phyloP scores from a whole-genome alignment of 2,329 filamentous ascomycete genomes.

The Fusarium bulbicola region DNA sequence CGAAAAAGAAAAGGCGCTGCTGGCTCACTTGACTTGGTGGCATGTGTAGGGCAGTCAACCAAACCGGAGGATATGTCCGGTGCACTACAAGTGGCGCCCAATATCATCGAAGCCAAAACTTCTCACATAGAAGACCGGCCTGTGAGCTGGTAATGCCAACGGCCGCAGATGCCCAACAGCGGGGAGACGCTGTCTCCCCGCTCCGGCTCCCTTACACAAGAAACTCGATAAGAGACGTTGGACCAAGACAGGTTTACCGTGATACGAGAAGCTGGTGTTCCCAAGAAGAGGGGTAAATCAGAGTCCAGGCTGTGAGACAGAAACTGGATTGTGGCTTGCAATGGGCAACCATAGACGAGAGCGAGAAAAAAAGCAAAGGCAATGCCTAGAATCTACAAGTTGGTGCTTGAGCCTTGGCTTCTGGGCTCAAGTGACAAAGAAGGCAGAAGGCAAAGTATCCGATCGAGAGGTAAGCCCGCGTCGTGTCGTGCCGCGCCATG shows the following conservation, averaged over 20 bases:
- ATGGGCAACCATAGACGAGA: slow-evolving; percentile 12
- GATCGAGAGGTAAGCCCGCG: slow-evolving; percentile 21
- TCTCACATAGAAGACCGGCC: not conserved
- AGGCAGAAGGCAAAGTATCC: slow-evolving; percentile 1
- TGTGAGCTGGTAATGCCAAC: slow-evolving; percentile 5
- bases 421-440: slow-evolving; percentile 4
- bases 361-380: not conserved
- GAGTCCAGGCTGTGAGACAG: slow-evolving; percentile 13
- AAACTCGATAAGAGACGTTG: slow-evolving; percentile 10
- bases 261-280: not conserved
- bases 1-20: not conserved
- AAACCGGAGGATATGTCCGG: not conserved
- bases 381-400: slow-evolving; percentile 1
- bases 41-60: not conserved
- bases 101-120: not conserved
- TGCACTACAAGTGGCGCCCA: not conserved
- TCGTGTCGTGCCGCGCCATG: slow-evolving; percentile 15
- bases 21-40: not conserved
- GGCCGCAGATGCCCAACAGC: slow-evolving; percentile 11
- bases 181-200: not conserved
- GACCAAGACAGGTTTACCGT: not conserved
- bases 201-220: not conserved
- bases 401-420: slow-evolving; percentile 7
- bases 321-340: slow-evolving; percentile 16
- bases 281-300: slow-evolving; percentile 3